Evolutionary conservation across 495 filamentous ascomycete genomes (phyloP).

Genomic region (Penicillium herquei): DNA sequence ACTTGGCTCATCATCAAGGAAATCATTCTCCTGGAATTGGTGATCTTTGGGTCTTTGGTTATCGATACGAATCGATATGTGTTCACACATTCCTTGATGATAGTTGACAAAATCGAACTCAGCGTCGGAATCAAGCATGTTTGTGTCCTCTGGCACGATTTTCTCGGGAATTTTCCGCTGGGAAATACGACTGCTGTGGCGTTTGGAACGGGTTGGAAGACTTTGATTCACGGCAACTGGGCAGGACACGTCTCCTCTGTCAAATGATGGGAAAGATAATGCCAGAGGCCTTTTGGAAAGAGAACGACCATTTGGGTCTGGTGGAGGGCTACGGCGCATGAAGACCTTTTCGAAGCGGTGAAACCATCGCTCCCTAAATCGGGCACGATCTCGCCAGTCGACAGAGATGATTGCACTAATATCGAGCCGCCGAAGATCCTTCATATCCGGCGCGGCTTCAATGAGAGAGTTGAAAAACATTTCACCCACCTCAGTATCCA

Average conservation of each 20-base stretch:
- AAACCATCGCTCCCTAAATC: conserved; percentile 71
- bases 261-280: not conserved
- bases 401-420: conserved; percentile 73
- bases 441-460: conserved; percentile 60
- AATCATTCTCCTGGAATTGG: conserved; percentile 75
- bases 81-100: conserved; percentile 74
- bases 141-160: conserved; percentile 11
- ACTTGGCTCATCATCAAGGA: conserved; percentile 67
- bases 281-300: conserved; percentile 17
- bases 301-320: conserved; percentile 37
- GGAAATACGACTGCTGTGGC: conserved; percentile 42
- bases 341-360: conserved; percentile 62
- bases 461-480: conserved; percentile 75
- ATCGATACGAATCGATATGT: conserved; percentile 78
- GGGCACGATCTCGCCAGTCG: conserved; percentile 74
- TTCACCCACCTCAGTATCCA: conserved; percentile 60
- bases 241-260: conserved; percentile 4
- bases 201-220: conserved; percentile 31
- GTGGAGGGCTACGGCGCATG: conserved; percentile 52
- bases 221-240: conserved; percentile 9
- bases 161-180: conserved; percentile 24
- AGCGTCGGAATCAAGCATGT: not conserved
- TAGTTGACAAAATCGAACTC: conserved; percentile 1
- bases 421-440: conserved; percentile 60
- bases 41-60: conserved; percentile 74